Base-by-base conservation (phyloP, 2,329 filamentous ascomycete species). In the Fusarium tricinctum region DNA sequence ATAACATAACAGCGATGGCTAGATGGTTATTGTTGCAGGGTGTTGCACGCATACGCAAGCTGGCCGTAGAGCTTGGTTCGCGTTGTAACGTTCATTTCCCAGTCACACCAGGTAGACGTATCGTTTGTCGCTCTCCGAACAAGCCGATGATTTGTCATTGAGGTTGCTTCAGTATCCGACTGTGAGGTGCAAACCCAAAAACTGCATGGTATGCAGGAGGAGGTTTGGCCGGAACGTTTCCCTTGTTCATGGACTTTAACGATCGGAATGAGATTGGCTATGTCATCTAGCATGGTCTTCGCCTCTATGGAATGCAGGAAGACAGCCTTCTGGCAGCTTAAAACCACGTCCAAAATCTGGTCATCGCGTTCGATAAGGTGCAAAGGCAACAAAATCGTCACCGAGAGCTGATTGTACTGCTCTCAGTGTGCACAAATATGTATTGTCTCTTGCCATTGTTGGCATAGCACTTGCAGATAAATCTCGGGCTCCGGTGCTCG, bases 31-130 rank as follows among this genome's bases (percentile, higher is more conserved):
- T 44, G 43, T 61, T 35, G 52, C 61, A 69, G 20, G 50, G 56
- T 35, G 35, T 72, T 59, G 48, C 63, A 66, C 70, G 61, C 68
- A 72, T 75, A 46, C 56, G 56, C 60, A 73, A 60, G 62, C 44
- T 70, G 54, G 55, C 30, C 38, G 22, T 53, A 48, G 22, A 59
- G 52, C 58, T 42, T 60, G 44, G 32, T 54, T 47, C 52, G 64
- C 61, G 44, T 52, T 69, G 60, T 30, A 56, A 56, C 49, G 64
- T 40, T 62, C 45, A 43, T 22, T 50, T 35, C 38, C 53, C 55
- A 47, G 42, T 56, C 49, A 49, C 59, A 47, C 39, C 45, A 59
- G 52, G 59, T 52, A 55, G 46, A 45, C 45, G 35, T 47, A 48
- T 55, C 53, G 42, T 40, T 35, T 57, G 33, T 42, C 33, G 26